Conservation (phyloP, 2,329 filamentous ascomycete genomes). For the Fusarium heterosporum region DNA sequence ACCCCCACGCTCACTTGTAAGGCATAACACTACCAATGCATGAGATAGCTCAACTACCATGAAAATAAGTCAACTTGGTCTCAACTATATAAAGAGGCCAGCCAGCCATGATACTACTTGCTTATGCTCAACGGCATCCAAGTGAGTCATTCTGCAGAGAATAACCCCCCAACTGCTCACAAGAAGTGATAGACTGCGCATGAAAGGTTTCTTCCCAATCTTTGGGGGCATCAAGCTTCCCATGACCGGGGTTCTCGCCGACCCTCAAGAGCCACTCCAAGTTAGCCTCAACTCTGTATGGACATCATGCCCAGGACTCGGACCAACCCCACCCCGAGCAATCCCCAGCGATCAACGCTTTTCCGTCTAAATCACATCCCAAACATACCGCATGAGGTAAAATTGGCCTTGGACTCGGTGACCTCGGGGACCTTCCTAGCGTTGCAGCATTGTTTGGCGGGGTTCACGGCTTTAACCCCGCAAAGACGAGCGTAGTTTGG, state of each 20-base stretch:
- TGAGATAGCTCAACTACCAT: not conserved
- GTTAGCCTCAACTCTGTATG: conserved; percentile 20
- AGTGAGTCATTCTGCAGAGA: not conserved
- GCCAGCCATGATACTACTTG: not conserved
- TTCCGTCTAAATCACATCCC: conserved; percentile 29
- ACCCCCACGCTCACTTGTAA: conserved; percentile 13
- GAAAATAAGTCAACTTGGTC: not conserved
- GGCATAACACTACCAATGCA: not conserved
- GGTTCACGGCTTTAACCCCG: conserved; percentile 44
- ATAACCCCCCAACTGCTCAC: not conserved
- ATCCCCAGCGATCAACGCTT: conserved; percentile 29
- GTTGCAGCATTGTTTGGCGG: conserved; percentile 29
- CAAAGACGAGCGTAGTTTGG: conserved; percentile 37
- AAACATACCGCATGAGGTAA: conserved; percentile 26
- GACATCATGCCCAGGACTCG: conserved; percentile 27
- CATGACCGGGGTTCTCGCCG: conserved; percentile 44
- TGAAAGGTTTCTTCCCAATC: not conserved
- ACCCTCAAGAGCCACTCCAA: conserved; percentile 7
- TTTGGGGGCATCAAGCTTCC: conserved; percentile 31
- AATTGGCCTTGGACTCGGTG: conserved; percentile 10
- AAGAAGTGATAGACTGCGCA: not conserved
- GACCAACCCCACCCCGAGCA: conserved; percentile 47
- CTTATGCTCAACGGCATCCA: not conserved
- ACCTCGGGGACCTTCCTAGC: conserved; percentile 9
- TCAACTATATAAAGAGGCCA: conserved; percentile 6